phyloP scores from a whole-genome alignment of 2,329 filamentous ascomycete genomes.

The Metarhizium sp. region DNA sequence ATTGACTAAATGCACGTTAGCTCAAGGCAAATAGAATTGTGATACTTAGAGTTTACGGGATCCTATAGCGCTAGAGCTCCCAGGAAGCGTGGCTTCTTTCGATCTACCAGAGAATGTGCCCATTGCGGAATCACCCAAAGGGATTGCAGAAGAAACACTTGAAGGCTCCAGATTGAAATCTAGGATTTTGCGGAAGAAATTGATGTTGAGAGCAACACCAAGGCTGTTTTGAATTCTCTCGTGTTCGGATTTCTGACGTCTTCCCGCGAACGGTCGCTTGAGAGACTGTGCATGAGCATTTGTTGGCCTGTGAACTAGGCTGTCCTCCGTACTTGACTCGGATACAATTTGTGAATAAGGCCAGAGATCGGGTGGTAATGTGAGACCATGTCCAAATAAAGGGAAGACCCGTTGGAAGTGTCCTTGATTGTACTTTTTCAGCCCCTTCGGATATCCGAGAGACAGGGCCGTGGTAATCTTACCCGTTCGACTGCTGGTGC shows the following conservation, averaged over 20 bases:
- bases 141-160: background rate
- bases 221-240: constrained; percentile 65
- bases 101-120: background rate
- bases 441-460: background rate
- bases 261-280: background rate
- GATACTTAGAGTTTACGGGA: background rate
- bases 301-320: background rate
- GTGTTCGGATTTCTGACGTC: constrained; percentile 29
- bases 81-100: background rate
- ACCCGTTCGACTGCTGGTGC: background rate
- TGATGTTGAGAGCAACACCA: constrained; percentile 72
- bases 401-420: background rate
- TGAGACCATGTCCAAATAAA: background rate
- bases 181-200: constrained; percentile 58
- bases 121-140: constrained; percentile 14
- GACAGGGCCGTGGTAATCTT: background rate
- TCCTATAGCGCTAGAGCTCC: background rate
- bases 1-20: constrained; percentile 1
- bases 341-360: background rate
- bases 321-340: background rate
- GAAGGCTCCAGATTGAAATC: constrained; percentile 31
- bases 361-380: background rate
- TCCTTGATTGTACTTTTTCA: background rate
- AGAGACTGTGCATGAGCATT: background rate
- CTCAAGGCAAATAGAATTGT: background rate